Evolutionary conservation across 106 monocot species (phyloP).

Genomic region (Cymbidium sinense): DNA sequence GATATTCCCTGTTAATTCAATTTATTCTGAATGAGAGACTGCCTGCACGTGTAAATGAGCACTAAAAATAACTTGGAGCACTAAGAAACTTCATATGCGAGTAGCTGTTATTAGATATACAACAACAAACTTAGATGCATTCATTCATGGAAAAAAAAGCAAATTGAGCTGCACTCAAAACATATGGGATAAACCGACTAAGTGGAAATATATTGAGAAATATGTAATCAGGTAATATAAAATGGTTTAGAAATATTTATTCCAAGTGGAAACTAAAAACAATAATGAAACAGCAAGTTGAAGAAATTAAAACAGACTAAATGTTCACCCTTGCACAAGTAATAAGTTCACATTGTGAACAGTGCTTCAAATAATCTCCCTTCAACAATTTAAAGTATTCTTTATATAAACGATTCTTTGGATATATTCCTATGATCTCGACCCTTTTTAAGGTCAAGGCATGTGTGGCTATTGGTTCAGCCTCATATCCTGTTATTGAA

Average conservation of each 20-base stretch:
- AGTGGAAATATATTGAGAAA: neutral
- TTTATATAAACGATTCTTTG: neutral
- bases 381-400: neutral
- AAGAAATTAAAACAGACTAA: neutral
- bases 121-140: neutral
- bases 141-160: neutral
- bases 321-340: neutral
- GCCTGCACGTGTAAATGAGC: neutral
- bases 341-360: neutral
- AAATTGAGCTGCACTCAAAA: too few relatives aligned
- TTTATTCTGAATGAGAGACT: neutral
- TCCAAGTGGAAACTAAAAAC: neutral
- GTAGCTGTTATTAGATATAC: neutral
- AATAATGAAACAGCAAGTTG: neutral
- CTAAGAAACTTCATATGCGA: neutral
- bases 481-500: too few relatives aligned
- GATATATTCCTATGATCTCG: too few relatives aligned
- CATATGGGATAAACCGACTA: neutral
- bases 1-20: slow-evolving; percentile 30
- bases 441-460: too few relatives aligned
- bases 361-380: neutral
- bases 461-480: too few relatives aligned
- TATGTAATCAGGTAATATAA: neutral
- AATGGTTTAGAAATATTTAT: neutral
- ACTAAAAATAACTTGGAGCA: neutral